Evolutionary conservation across 2,329 filamentous ascomycete species (phyloP).

Genomic region (Tolypocladium album): DNA sequence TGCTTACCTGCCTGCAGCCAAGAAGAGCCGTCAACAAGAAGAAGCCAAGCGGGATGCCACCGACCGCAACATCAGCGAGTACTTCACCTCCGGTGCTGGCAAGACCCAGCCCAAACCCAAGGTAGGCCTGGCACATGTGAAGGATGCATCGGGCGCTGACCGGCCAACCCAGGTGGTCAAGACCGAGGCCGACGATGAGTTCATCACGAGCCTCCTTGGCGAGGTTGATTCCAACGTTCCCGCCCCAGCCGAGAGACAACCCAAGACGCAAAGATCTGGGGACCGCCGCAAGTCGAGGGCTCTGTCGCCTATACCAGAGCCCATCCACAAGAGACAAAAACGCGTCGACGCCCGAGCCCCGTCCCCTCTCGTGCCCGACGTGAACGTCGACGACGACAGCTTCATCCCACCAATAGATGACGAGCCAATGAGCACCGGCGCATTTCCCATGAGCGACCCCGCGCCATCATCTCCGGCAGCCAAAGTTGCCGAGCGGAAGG

Average conservation of each 20-base stretch:
- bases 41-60: constrained; percentile 76
- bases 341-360: constrained; percentile 36
- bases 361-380: constrained; percentile 27
- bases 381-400: constrained; percentile 47
- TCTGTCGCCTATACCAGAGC: constrained; percentile 60
- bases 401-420: constrained; percentile 50
- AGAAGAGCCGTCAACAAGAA: constrained; percentile 81
- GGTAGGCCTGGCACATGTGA: constrained; percentile 31
- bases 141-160: constrained; percentile 1
- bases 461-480: constrained; percentile 78
- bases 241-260: constrained; percentile 40
- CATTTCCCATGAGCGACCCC: constrained; percentile 74
- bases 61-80: constrained; percentile 87
- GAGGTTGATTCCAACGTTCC: constrained; percentile 74
- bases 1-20: constrained; percentile 40
- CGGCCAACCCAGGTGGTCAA: constrained; percentile 47
- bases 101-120: constrained; percentile 67
- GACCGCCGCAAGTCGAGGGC: constrained; percentile 70
- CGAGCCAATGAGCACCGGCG: constrained; percentile 35
- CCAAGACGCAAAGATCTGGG: constrained; percentile 58
- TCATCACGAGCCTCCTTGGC: constrained; percentile 72
- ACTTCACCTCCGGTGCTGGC: constrained; percentile 70
- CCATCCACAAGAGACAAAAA: constrained; percentile 45
- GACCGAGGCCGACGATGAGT: constrained; percentile 81
- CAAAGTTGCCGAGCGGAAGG: constrained; percentile 66